Base-by-base conservation (phyloP, 257 asterid genomes). In the Ajuga chamaepitys region DNA sequence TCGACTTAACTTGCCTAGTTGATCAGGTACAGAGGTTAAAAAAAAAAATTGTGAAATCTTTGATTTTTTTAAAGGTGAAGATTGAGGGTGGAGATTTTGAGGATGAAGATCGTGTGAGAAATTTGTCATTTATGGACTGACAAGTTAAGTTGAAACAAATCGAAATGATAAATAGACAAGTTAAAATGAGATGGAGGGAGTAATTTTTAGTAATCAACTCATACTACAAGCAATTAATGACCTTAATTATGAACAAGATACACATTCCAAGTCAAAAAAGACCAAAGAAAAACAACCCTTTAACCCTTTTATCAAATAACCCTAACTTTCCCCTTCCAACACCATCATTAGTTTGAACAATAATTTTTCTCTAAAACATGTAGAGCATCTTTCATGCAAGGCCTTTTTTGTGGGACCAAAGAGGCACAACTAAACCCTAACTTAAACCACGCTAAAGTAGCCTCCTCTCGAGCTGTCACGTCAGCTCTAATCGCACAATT, bases 361-460 rank as follows among this genome's bases (percentile, higher is more conserved):
- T 77, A 67, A 51, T 81, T 70, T 75, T 78, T 93, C 3, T 87
- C 95, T 41, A 89, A 84, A 44, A 81, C 85, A 55, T 77, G 87
- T 53, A 86, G 74, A 28, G 86, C 97, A 70, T 89, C 91, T 74
- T 78, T 89, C 96, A 93, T 93, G 75, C 86, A 56, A 71, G 99
- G 99, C 71, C 99, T 89, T 58, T 87, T 86, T 48, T 74, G 83
- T 59, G 99, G 95, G 47, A 60, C 79, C 83, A 85, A 82, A 12
- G 96, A 87, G 55, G 96, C 99, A 78, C 97, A 93, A 46, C 85
- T 72, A 69, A 89, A 83, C 13, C 96, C 99, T 35, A 93, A 74
- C 80, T 86, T 84, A 58, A 86, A 87, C 86, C 86, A 93, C 28
- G 87, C 92, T 86, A 89, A 0, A 34, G 69, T 51, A 80, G 75